phyloP scores from a whole-genome alignment of 768 basidiomycete species.

The Agrocybe praecox region DNA sequence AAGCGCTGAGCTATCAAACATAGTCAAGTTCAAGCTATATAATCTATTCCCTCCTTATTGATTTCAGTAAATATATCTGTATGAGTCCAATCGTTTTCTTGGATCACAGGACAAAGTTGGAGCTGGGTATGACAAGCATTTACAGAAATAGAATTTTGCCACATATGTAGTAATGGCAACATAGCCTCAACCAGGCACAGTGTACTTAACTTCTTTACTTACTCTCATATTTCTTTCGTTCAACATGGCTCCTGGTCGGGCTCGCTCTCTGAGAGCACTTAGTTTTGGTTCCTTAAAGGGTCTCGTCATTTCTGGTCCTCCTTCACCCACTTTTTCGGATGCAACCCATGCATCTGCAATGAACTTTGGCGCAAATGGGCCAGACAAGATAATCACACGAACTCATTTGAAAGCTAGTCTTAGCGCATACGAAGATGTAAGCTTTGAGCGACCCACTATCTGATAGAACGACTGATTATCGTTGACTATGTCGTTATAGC shows the following conservation, averaged over 20 bases:
- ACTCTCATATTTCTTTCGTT: constrained; percentile 4
- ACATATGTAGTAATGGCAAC: background rate
- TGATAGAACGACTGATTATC: background rate
- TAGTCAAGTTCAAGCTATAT: too few species aligned
- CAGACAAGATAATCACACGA: constrained; percentile 82
- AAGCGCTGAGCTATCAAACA: too few species aligned
- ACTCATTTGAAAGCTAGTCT: constrained; percentile 76
- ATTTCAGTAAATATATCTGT: background rate
- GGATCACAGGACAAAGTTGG: too few species aligned
- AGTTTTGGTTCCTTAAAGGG: constrained; percentile 47
- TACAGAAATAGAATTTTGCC: constrained; percentile 12
- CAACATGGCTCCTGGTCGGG: constrained; percentile 45
- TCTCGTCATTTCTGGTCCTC: constrained; percentile 56
- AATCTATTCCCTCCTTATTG: background rate
- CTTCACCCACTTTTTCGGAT: constrained; percentile 86
- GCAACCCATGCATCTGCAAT: constrained; percentile 77
- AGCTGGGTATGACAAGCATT: background rate
- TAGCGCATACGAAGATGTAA: constrained; percentile 81
- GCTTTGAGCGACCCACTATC: constrained; percentile 23
- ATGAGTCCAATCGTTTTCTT: background rate
- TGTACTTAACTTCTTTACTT: background rate
- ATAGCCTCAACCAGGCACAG: background rate
- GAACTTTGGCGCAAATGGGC: constrained; percentile 75
- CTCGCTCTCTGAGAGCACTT: constrained; percentile 60
- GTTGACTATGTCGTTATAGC: constrained; percentile 39